Evolutionary conservation across 2,329 filamentous ascomycete genomes (phyloP).

Genomic region (Fusarium mangiferae): DNA sequence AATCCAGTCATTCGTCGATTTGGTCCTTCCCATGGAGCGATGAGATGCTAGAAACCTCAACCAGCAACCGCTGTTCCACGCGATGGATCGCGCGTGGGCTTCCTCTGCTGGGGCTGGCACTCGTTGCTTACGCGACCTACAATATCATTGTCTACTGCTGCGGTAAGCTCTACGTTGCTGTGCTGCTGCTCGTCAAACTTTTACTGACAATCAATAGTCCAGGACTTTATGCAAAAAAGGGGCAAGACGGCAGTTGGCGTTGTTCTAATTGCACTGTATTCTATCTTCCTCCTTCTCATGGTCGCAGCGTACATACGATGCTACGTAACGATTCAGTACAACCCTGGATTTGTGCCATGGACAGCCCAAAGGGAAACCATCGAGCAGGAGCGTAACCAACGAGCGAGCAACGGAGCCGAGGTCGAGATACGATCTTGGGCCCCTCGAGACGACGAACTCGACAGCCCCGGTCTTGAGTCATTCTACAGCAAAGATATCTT

Average conservation of each 20-base stretch:
- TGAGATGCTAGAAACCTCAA: slow-evolving; percentile 47
- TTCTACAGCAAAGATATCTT: slow-evolving; percentile 89
- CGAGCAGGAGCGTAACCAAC: slow-evolving; percentile 44
- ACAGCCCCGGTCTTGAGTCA: slow-evolving; percentile 74
- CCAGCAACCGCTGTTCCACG: slow-evolving; percentile 45
- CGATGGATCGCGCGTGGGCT: slow-evolving; percentile 65
- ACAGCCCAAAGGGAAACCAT: slow-evolving; percentile 50
- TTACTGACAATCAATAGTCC: slow-evolving; percentile 55
- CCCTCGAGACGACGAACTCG: slow-evolving; percentile 60
- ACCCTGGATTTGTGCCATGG: slow-evolving; percentile 80
- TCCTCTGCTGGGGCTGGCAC: slow-evolving; percentile 73
- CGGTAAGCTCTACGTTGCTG: slow-evolving; percentile 59
- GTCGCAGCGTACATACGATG: slow-evolving; percentile 76
- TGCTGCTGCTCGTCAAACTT: neutral
- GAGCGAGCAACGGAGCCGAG: slow-evolving; percentile 38
- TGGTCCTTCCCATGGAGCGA: slow-evolving; percentile 33
- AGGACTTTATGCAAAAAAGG: slow-evolving; percentile 71
- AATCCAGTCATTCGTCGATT: neutral
- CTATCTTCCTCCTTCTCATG: slow-evolving; percentile 75
- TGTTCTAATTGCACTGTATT: slow-evolving; percentile 77
- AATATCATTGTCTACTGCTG: slow-evolving; percentile 74
- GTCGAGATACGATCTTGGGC: slow-evolving; percentile 47
- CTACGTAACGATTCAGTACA: slow-evolving; percentile 67
- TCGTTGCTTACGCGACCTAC: slow-evolving; percentile 77
- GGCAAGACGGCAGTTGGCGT: slow-evolving; percentile 68